These are phyloP conservation scores for Scedosporium minutisporum DNA, from an alignment of 2,329 filamentous ascomycete genomes.

Conservation along the genomic window DNA sequence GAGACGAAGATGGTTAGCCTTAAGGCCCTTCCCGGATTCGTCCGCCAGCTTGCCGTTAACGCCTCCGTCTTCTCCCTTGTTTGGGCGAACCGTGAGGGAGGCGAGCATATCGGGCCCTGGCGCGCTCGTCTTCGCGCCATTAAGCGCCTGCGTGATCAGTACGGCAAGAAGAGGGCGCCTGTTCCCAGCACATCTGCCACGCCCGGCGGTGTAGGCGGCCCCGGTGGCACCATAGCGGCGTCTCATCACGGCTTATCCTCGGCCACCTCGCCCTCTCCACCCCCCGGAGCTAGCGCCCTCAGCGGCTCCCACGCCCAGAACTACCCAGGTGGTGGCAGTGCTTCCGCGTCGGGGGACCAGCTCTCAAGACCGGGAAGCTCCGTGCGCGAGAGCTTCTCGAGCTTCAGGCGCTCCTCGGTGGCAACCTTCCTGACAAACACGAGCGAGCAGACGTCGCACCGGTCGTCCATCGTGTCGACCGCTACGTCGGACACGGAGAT, in stretches of 20 bases:
- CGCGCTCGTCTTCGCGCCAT: slow-evolving; percentile 79
- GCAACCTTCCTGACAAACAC: slow-evolving; percentile 53
- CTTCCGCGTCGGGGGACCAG: slow-evolving; percentile 14
- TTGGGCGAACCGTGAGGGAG: slow-evolving; percentile 69
- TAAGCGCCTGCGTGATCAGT: slow-evolving; percentile 65
- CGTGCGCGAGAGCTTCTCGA: slow-evolving; percentile 52
- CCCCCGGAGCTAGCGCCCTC: slow-evolving; percentile 9
- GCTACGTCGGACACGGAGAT: slow-evolving; percentile 47
- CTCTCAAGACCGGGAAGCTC: slow-evolving; percentile 29
- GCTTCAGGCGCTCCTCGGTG: slow-evolving; percentile 52
- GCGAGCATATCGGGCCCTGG: slow-evolving; percentile 85
- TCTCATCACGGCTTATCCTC: slow-evolving; percentile 19
- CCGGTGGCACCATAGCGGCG: slow-evolving; percentile 21
- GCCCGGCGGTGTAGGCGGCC: slow-evolving; percentile 13
- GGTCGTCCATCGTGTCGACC: slow-evolving; percentile 47
- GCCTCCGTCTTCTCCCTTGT: slow-evolving; percentile 88
- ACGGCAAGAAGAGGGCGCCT: slow-evolving; percentile 34
- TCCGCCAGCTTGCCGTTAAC: slow-evolving; percentile 82
- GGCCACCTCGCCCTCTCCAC: slow-evolving; percentile 12
- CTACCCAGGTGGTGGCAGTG: slow-evolving; percentile 7
- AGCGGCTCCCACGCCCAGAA: slow-evolving; percentile 13
- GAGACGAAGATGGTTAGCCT: slow-evolving; percentile 84
- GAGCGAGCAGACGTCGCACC: slow-evolving; percentile 47
- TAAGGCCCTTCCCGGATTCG: slow-evolving; percentile 71
- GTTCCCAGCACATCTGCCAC: slow-evolving; percentile 20